A percentile compares a stretch with the other conserved stretches of the same genome.
Evolutionary conservation across 192 early-diverging fungal genomes (phyloP).

Genomic region (Phlyctochytrium planicorne): DNA sequence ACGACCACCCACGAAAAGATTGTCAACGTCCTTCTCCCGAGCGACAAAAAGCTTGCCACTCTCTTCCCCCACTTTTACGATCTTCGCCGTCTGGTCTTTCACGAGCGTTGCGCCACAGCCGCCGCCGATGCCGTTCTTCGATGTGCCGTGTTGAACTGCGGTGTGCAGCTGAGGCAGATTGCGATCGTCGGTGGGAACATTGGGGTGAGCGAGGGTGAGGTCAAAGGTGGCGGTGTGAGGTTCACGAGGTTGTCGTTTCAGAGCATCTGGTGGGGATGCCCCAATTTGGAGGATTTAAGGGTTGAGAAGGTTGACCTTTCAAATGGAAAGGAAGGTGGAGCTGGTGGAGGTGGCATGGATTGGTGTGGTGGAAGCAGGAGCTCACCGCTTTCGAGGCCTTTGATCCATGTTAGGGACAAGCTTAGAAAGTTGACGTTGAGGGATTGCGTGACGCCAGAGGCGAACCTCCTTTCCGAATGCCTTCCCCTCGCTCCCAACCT

Average conservation of each 20-base stretch:
- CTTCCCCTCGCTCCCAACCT: constrained; percentile 1
- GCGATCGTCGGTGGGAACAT: background rate
- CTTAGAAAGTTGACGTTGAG: background rate
- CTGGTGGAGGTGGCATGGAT: background rate
- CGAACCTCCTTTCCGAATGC: background rate
- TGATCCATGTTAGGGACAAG: background rate
- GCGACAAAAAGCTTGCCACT: background rate
- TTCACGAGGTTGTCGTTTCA: background rate
- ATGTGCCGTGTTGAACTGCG: background rate
- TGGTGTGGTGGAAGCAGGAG: background rate
- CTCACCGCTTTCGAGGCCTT: background rate
- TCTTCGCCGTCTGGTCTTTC: background rate
- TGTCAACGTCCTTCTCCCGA: background rate
- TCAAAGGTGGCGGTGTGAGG: background rate
- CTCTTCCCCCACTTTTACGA: background rate
- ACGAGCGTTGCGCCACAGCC: constrained; percentile 6
- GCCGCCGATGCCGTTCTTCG: background rate
- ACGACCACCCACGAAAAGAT: background rate
- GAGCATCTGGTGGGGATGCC: constrained; percentile 3
- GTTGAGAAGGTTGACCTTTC: constrained; percentile 2
- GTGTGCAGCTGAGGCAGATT: background rate
- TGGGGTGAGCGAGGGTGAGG: background rate
- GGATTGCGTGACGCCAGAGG: constrained; percentile 6
- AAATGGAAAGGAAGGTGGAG: background rate
- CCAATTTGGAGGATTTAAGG: background rate